Base-by-base conservation (phyloP, 345 rosid species). In the Lepidium sativum region DNA sequence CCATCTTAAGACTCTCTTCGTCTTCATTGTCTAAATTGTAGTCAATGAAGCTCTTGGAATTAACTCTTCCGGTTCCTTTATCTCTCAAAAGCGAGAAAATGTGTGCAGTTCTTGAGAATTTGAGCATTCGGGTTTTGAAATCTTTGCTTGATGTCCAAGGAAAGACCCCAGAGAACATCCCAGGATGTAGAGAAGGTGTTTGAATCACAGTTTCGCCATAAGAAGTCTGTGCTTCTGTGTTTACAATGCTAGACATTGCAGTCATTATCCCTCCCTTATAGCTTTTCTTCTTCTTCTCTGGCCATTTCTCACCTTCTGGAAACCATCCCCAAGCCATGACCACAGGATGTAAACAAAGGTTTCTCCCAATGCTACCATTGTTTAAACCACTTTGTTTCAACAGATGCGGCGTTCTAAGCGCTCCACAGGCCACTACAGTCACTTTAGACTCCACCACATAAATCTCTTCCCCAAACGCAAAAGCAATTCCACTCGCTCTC, bases 321-420 rank as follows among this genome's bases (percentile, higher is more conserved):
- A 88, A 88, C 63, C 83, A 81, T 29, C 96, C 97, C 96, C 97
- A 91, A 7, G 86, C 88, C 94, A 91, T 88, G 29, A 88, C 69
- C 40, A 88, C 96, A 0, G 96, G 94, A 68, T 91, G 97, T 60
- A 88, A 80, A 71, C 78, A 87, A 62, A 91, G 60, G 60, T 88
- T 80, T 44, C 67, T 84, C 8, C 96, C 96, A 12, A 91, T 88
- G 77, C 81, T 82, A 0, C 68, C 35, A 51, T 84, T 91, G 79
- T 60, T 80, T 32, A 91, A 67, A 18, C 96, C 91, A 23, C 94
- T 86, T 42, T 56, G 80, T 67, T 67, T 78, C 29, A 91, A 58
- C 66, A 88, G 56, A 31, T 69, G 39, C 0, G 96, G 96, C 39
- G 89, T 88, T 23, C 81, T 56, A 20, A 91, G 80, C 16, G 97